Percentiles rank a stretch among this genome's conserved stretches.
phyloP scores from a whole-genome alignment of 1,139 yeast genomes.

The Lodderomyces metapsilosis region DNA sequence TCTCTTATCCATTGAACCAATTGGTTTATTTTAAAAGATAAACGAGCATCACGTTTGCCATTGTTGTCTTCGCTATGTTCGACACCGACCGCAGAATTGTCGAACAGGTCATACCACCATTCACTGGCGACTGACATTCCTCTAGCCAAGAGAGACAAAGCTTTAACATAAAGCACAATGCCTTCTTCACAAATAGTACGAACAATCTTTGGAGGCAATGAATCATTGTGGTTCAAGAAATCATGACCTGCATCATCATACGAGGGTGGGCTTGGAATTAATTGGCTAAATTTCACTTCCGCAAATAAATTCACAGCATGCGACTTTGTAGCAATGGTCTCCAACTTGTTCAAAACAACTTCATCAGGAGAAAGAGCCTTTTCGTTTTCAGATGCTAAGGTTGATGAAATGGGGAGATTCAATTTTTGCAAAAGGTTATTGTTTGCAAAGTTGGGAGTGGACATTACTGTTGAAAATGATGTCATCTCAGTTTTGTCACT shows the following conservation, averaged over 20 bases:
- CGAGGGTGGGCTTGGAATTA: conserved; percentile 76
- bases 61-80: not conserved
- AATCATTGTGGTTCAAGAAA: conserved; percentile 36
- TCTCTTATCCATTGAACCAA: conserved; percentile 92
- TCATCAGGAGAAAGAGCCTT: conserved; percentile 26
- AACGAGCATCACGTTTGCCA: conserved; percentile 16
- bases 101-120: conserved; percentile 71
- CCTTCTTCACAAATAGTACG: conserved; percentile 80
- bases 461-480: conserved; percentile 7
- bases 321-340: conserved; percentile 81
- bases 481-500: not conserved
- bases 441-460: conserved; percentile 38
- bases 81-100: conserved; percentile 13
- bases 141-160: conserved; percentile 73
- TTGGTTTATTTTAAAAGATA: conserved; percentile 57
- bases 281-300: conserved; percentile 83
- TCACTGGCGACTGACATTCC: conserved; percentile 83
- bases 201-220: conserved; percentile 59
- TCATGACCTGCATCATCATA: conserved; percentile 44
- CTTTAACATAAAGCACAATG: conserved; percentile 76
- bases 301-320: conserved; percentile 88
- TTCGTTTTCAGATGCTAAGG: conserved; percentile 8
- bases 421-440: conserved; percentile 34
- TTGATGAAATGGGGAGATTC: conserved; percentile 28
- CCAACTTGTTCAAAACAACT: conserved; percentile 50